Evolutionary conservation across 2,329 filamentous ascomycete genomes (phyloP), one percentile per base, ranked within the genome.

Genomic region (Pseudofabraea citricarpa): DNA sequence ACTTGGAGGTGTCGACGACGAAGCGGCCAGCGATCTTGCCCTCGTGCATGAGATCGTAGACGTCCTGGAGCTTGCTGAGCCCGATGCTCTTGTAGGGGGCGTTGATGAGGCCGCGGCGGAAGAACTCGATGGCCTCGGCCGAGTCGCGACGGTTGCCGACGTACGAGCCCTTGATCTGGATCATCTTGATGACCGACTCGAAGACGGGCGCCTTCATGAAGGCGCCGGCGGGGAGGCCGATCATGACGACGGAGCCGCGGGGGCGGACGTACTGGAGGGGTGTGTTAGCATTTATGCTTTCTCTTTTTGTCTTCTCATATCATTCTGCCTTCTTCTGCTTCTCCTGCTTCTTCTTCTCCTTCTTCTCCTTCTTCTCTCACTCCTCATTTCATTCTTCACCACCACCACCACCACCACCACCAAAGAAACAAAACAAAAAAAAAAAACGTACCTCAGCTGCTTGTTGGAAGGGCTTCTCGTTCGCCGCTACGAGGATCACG

Each of bases 401-500:
- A n/a, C n/a, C n/a, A n/a, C n/a, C n/a, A n/a, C n/a, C n/a, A n/a
- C n/a, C n/a, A n/a, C n/a, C n/a, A n/a, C n/a, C n/a, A n/a, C n/a
- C n/a, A n/a, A n/a, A 5, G 15, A 19, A 10, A 23, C 13, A 31
- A 31, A 7, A 2, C 13, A 31, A 5, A 5, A 31, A 31, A 15
- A 6, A 27, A 20, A 19, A 27, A 43, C 41, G 38, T 48, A 52
- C 49, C 47, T 61, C 83, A 37, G 87, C 82, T 32, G 91, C 91
- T 72, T 96, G 90, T 71, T 95, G 89, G 82, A 96, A 96, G 42
- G 91, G 91, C 73, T 85, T 88, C 77, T 96, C 90, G 56, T 74
- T 79, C 41, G 88, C 90, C 49, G 91, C 90, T 48, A 96, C 80
- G 35, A 96, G 75, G 53, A 96, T 74, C 49, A 91, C 90, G 29